Conservation (phyloP, 1,284 basidiomycete genomes). For the Moniliophthora roreri region DNA sequence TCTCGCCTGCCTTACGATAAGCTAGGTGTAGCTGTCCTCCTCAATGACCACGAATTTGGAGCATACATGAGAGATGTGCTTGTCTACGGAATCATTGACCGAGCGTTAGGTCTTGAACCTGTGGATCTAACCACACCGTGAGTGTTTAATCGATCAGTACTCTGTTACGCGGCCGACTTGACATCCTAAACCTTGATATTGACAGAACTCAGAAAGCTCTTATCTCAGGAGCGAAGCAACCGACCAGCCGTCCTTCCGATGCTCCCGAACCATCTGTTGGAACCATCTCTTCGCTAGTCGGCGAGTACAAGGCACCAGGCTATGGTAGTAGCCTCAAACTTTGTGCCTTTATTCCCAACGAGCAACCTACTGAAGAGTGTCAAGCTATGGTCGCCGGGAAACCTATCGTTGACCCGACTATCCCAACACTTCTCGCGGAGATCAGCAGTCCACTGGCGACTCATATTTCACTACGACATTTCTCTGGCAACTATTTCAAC, state of each 20-base stretch:
- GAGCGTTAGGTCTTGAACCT: constrained; percentile 15
- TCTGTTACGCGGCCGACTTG: too few species aligned
- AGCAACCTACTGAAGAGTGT: constrained; percentile 12
- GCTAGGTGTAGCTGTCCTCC: constrained; percentile 18
- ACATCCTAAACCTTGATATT: too few species aligned
- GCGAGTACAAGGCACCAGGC: constrained; percentile 17
- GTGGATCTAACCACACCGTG: constrained; percentile 19
- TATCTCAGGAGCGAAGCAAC: too few species aligned
- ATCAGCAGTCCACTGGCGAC: constrained; percentile 17
- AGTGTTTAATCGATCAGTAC: background rate
- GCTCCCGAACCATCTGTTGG: constrained; percentile 11
- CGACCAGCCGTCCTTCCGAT: constrained; percentile 6
- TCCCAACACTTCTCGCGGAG: constrained; percentile 21
- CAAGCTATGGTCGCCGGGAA: constrained; percentile 14
- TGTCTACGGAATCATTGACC: constrained; percentile 15
- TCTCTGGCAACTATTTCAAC: constrained; percentile 21
- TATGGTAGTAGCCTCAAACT: constrained; percentile 16
- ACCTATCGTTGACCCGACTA: constrained; percentile 13
- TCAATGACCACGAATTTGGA: constrained; percentile 3
- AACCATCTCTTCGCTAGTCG: constrained; percentile 11
- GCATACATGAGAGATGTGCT: constrained; percentile 9
- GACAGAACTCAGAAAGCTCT: too few species aligned
- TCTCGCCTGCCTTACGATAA: constrained; percentile 22
- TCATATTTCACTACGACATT: constrained; percentile 21
- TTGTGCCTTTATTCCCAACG: constrained; percentile 13